Evolutionary conservation across 306 rosid genomes (phyloP), one percentile per base, ranked within the genome.

Genomic region (Mucuna pruriens): DNA sequence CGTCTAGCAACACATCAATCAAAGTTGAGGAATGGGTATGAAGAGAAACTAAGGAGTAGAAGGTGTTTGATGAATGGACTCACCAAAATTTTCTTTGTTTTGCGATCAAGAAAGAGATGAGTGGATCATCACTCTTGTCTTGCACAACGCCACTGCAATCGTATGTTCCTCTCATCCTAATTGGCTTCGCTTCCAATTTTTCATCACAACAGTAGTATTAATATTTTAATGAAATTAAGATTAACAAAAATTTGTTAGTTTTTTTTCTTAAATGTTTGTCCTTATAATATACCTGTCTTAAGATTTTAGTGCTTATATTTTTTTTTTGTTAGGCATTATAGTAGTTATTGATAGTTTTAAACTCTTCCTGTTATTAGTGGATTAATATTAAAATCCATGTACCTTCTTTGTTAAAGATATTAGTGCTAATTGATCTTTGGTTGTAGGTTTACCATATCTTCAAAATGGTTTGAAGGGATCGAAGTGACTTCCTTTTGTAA

Each of bases 401-500:
- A 1, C 40, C 22, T 57, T 13, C 20, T 76, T 75, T 80, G 48
- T 72, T 84, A 26, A 72, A 44, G 38, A 29, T 40, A 25, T 63
- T 87, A n/a, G n/a, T n/a, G 44, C 83, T 90, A 40, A 84, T 58
- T 75, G 16, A 60, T 75, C 72, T 75, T 82, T 79, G 62, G 79
- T 82, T 89, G 76, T 81, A 95, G 98, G 99, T 48, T 86, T 93
- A 40, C 99, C 96, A 0, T 89, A 87, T 88, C 92, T 95, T 77
- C 97, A 93, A 84, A 89, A 75, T 69, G 88, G 82, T 63, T 71
- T 95, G 38, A 93, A 91, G 91, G 98, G 99, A 84, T 96, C 99
- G 40, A 95, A 88, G 91, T 95, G 99, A 98, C 91, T 95, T 83
- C 99, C 99, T 82, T 91, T 93, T 65, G 75, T 88, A 25, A 92